Conservation (phyloP, 2,329 filamentous ascomycete genomes). For the Colletotrichum navitas region DNA sequence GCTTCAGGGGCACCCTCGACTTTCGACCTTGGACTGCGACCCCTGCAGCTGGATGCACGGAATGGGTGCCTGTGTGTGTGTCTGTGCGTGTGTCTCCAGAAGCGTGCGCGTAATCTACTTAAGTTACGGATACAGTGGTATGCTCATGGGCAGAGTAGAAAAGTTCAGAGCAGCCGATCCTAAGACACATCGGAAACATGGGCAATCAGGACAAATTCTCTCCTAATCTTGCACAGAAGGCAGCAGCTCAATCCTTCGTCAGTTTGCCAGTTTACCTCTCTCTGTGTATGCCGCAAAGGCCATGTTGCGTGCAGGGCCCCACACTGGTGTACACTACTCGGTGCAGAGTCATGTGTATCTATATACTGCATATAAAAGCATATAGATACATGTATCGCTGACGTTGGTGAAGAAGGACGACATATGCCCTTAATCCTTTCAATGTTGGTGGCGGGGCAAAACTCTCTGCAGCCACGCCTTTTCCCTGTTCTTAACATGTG, state of each 20-base stretch:
- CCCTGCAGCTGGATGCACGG: background rate
- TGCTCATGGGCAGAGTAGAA: background rate
- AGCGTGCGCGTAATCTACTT: background rate
- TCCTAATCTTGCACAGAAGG: background rate
- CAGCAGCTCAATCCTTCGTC: background rate
- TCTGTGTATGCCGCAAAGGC: background rate
- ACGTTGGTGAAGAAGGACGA: background rate
- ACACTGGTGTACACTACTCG: background rate
- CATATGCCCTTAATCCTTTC: constrained; percentile 4
- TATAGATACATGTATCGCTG: background rate
- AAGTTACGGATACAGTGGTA: too few relatives aligned
- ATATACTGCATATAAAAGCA: background rate
- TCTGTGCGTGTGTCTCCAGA: background rate
- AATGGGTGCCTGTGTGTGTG: background rate
- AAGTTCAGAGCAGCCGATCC: background rate
- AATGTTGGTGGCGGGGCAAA: constrained; percentile 27
- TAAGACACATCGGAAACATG: background rate
- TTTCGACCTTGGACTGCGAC: constrained; percentile 1
- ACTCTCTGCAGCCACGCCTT: constrained; percentile 2
- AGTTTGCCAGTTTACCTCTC: background rate
- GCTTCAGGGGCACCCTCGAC: background rate
- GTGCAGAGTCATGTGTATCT: background rate
- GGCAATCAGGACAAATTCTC: background rate
- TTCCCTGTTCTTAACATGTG: constrained; percentile 23
- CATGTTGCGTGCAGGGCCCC: background rate